A percentile compares a stretch with the other conserved stretches of the same genome.
These are phyloP conservation scores for Didymellaceae sp. DNA, from an alignment of 2,329 filamentous ascomycete species.

Conservation along the genomic window DNA sequence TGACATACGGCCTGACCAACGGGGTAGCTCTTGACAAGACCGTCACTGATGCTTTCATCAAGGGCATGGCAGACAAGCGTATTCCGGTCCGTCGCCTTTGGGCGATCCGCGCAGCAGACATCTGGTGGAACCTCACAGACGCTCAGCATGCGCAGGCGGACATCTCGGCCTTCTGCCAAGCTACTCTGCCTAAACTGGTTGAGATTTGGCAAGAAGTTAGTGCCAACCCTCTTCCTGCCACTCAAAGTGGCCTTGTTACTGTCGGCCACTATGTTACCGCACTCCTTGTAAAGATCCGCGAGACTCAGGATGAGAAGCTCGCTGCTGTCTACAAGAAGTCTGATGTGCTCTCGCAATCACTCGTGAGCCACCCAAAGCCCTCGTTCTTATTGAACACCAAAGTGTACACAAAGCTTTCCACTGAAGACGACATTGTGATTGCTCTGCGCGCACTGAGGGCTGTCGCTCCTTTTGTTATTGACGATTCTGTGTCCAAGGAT, in stretches of 20 bases:
- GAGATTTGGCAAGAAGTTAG: constrained; percentile 79
- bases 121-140: constrained; percentile 67
- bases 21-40: constrained; percentile 68
- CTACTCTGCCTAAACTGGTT: constrained; percentile 63
- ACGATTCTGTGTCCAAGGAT: constrained; percentile 52
- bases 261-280: constrained; percentile 77
- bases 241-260: constrained; percentile 82
- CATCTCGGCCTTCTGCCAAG: constrained; percentile 56
- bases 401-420: constrained; percentile 79
- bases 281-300: constrained; percentile 62
- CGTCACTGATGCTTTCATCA: constrained; percentile 73
- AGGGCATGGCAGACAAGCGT: constrained; percentile 87
- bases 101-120: constrained; percentile 75
- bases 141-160: constrained; percentile 57
- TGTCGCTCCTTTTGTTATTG: constrained; percentile 62
- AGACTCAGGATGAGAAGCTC: constrained; percentile 63
- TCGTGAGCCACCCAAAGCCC: constrained; percentile 77
- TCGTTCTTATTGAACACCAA: constrained; percentile 86
- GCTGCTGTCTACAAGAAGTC: constrained; percentile 66
- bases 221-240: constrained; percentile 77
- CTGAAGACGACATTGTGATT: constrained; percentile 81
- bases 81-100: constrained; percentile 77
- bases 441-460: constrained; percentile 72
- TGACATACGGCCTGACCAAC: constrained; percentile 67
- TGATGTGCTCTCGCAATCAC: constrained; percentile 67